These are phyloP conservation scores for Botryotinia convoluta DNA, from an alignment of 2,329 filamentous ascomycete species.

Conservation along the genomic window DNA sequence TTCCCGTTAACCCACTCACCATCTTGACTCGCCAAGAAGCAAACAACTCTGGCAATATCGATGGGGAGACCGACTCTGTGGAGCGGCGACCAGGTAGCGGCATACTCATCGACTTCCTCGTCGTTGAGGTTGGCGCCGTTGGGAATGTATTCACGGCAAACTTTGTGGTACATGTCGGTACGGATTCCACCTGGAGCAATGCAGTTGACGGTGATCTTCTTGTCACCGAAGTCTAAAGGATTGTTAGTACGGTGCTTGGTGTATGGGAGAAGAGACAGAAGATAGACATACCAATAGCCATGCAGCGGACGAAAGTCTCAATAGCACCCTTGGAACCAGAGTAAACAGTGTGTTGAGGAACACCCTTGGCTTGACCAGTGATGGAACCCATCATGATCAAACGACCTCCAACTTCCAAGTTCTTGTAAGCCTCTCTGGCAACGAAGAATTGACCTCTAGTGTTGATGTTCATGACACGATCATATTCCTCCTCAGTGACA, in stretches of 20 bases:
- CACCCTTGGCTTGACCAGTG: slow-evolving; percentile 63
- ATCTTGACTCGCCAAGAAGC: slow-evolving; percentile 57
- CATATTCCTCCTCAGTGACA: slow-evolving; percentile 36
- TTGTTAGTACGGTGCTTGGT: slow-evolving; percentile 61
- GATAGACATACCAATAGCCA: slow-evolving; percentile 58
- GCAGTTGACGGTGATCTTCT: slow-evolving; percentile 66
- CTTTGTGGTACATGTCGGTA: slow-evolving; percentile 66
- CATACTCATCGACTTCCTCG: slow-evolving; percentile 60
- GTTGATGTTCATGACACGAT: slow-evolving; percentile 60
- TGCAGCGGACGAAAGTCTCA: slow-evolving; percentile 72
- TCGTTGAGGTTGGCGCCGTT: slow-evolving; percentile 53
- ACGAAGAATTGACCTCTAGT: slow-evolving; percentile 73
- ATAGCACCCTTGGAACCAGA: slow-evolving; percentile 74
- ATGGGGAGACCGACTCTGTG: slow-evolving; percentile 65
- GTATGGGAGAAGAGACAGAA: too few relatives aligned
- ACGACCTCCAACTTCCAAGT: slow-evolving; percentile 66
- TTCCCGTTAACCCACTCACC: slow-evolving; percentile 43
- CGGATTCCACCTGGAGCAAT: slow-evolving; percentile 68
- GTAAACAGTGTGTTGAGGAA: slow-evolving; percentile 71
- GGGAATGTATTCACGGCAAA: slow-evolving; percentile 63
- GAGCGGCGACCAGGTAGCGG: slow-evolving; percentile 61
- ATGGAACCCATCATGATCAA: slow-evolving; percentile 75
- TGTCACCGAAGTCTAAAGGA: slow-evolving; percentile 51
- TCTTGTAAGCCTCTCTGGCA: slow-evolving; percentile 69
- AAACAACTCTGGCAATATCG: slow-evolving; percentile 65